Evolutionary conservation across 768 basidiomycete genomes (phyloP).

Genomic region (Ephemerocybe angulata): DNA sequence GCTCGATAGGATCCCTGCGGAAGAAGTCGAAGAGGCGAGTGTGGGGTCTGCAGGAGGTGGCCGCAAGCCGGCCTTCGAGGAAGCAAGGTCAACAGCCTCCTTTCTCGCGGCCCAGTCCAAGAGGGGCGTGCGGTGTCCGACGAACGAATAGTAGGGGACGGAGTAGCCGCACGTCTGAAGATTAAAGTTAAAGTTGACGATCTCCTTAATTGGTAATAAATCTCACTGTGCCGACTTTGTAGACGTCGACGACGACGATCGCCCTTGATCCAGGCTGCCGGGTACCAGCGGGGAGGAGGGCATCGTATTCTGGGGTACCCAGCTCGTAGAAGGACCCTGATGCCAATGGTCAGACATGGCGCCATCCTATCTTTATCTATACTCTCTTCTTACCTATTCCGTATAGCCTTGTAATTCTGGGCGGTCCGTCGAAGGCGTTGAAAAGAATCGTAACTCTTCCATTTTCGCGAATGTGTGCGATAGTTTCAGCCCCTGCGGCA

Average conservation of each 20-base stretch:
- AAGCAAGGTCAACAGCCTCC: conserved; percentile 39
- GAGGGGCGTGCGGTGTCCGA: conserved; percentile 51
- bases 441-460: conserved; percentile 59
- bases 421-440: conserved; percentile 58
- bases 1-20: background rate
- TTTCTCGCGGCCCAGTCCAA: conserved; percentile 41
- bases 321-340: conserved; percentile 59
- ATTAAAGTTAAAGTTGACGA: background rate
- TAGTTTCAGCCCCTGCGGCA: conserved; percentile 36
- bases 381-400: conserved; percentile 47
- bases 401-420: conserved; percentile 55
- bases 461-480: conserved; percentile 56
- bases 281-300: conserved; percentile 40
- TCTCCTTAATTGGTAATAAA: background rate
- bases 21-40: conserved; percentile 3
- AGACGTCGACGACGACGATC: conserved; percentile 56
- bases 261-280: conserved; percentile 58
- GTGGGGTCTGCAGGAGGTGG: conserved; percentile 6
- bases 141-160: conserved; percentile 58
- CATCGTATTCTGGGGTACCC: conserved; percentile 58
- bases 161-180: conserved; percentile 63
- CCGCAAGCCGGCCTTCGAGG: conserved; percentile 8
- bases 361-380: background rate
- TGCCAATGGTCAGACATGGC: background rate
- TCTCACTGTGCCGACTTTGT: conserved; percentile 50